Conservation (phyloP, 2,329 filamentous ascomycete genomes). For the Blastomyces silverae region DNA sequence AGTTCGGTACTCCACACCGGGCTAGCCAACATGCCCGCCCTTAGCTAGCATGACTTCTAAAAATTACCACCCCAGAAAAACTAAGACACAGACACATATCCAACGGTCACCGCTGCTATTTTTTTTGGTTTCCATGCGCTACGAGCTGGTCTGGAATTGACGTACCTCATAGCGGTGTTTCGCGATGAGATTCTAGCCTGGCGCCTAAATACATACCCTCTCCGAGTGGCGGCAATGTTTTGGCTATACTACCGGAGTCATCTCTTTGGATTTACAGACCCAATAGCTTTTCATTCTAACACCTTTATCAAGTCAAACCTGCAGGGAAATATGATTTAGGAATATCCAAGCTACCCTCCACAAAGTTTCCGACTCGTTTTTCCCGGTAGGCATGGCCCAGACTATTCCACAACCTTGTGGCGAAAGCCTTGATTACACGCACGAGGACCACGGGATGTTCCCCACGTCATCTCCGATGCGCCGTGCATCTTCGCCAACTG, state of each 20-base stretch:
- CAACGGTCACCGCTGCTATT: neutral
- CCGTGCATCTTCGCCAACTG: constrained; percentile 37
- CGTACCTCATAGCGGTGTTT: neutral
- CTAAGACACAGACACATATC: neutral
- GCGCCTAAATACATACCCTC: neutral
- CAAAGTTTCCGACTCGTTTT: neutral
- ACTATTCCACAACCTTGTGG: constrained; percentile 2
- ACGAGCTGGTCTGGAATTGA: neutral
- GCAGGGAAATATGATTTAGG: neutral
- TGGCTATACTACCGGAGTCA: neutral
- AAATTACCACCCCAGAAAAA: neutral
- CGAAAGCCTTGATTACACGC: constrained; percentile 19
- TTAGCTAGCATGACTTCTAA: no score
- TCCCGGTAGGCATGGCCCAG: constrained; percentile 7
- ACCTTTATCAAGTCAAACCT: neutral
- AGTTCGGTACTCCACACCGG: no score
- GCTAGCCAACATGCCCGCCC: no score
- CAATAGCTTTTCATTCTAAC: neutral
- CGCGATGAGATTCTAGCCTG: neutral
- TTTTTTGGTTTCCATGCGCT: neutral
- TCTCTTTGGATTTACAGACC: neutral
- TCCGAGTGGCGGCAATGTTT: neutral
- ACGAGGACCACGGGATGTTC: constrained; percentile 41
- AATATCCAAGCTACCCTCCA: neutral
- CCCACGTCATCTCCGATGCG: constrained; percentile 33